Percentiles rank a stretch among this genome's conserved stretches.
phyloP scores from a whole-genome alignment of 768 basidiomycete species.

The Amanita rimosa region DNA sequence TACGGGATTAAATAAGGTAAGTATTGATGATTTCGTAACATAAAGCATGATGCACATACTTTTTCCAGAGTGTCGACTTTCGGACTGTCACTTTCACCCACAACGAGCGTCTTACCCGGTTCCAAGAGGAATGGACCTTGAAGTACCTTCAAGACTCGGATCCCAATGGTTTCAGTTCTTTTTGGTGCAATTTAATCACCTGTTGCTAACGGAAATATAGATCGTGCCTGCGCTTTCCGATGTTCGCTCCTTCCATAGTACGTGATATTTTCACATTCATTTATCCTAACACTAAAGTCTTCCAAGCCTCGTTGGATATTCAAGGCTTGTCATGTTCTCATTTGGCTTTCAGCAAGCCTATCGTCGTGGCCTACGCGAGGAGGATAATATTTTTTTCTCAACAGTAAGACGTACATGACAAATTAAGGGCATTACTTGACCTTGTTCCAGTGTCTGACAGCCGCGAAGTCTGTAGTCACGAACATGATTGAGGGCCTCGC shows the following conservation, averaged over 20 bases:
- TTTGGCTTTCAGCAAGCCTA: slow-evolving; percentile 82
- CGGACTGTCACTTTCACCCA: slow-evolving; percentile 48
- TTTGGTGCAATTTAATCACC: background rate
- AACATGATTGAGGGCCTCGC: slow-evolving; percentile 55
- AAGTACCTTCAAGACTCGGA: slow-evolving; percentile 54
- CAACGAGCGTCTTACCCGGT: slow-evolving; percentile 44
- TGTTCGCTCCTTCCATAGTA: slow-evolving; percentile 66
- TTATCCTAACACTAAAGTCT: background rate
- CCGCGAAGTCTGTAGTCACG: slow-evolving; percentile 57
- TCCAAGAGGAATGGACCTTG: slow-evolving; percentile 55
- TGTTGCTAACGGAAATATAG: slow-evolving; percentile 20
- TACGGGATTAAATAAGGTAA: slow-evolving; percentile 60
- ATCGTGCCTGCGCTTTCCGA: slow-evolving; percentile 48
- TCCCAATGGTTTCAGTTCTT: slow-evolving; percentile 30
- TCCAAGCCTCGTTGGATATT: slow-evolving; percentile 59
- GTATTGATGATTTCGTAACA: background rate
- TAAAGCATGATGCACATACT: slow-evolving; percentile 3
- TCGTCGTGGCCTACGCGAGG: slow-evolving; percentile 51
- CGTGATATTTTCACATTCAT: slow-evolving; percentile 14
- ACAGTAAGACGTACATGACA: slow-evolving; percentile 25
- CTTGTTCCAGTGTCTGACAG: slow-evolving; percentile 45
- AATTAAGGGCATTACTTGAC: slow-evolving; percentile 3
- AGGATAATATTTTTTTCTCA: slow-evolving; percentile 55
- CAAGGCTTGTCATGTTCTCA: slow-evolving; percentile 76
- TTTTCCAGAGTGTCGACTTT: slow-evolving; percentile 51